Conservation (phyloP, 768 basidiomycete genomes). For the Lactifluus rugatus region DNA sequence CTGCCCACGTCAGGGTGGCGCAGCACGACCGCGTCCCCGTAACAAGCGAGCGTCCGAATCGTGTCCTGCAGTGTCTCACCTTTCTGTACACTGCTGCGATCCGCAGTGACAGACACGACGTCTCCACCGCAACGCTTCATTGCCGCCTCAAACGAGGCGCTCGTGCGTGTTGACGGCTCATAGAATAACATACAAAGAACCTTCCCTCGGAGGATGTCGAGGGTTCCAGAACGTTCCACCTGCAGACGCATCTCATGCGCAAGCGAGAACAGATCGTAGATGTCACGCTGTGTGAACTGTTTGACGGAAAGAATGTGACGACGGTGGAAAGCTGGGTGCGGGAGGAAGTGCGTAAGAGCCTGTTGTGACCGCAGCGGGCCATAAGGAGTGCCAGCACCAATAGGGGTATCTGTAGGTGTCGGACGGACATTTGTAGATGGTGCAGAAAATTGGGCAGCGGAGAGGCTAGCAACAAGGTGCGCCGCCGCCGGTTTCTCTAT, state of each 20-base stretch:
- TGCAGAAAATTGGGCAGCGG: not conserved
- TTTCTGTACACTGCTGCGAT: constrained; percentile 82
- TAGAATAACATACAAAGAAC: constrained; percentile 91
- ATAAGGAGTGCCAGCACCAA: constrained; percentile 19
- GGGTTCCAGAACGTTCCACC: constrained; percentile 80
- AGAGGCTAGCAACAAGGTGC: not conserved
- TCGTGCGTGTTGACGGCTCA: constrained; percentile 94
- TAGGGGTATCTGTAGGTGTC: not conserved
- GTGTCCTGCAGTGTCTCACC: constrained; percentile 93
- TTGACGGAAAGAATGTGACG: constrained; percentile 92
- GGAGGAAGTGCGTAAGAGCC: constrained; percentile 40
- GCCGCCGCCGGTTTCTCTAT: not conserved
- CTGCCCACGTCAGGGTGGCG: constrained; percentile 92
- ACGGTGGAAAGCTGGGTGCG: constrained; percentile 84
- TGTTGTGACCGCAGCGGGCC: constrained; percentile 29
- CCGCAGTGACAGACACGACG: constrained; percentile 76
- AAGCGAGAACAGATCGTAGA: constrained; percentile 88
- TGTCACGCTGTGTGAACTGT: constrained; percentile 80
- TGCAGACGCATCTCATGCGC: constrained; percentile 96
- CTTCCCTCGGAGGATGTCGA: constrained; percentile 86
- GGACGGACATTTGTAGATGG: constrained; percentile 6
- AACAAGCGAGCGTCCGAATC: constrained; percentile 87
- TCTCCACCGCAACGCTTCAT: constrained; percentile 98
- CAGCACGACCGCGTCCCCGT: constrained; percentile 89
- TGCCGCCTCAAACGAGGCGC: constrained; percentile 92